Evolutionary conservation across 2,329 filamentous ascomycete species (phyloP).

Genomic region (Paecilomyces dactylethromorphus): DNA sequence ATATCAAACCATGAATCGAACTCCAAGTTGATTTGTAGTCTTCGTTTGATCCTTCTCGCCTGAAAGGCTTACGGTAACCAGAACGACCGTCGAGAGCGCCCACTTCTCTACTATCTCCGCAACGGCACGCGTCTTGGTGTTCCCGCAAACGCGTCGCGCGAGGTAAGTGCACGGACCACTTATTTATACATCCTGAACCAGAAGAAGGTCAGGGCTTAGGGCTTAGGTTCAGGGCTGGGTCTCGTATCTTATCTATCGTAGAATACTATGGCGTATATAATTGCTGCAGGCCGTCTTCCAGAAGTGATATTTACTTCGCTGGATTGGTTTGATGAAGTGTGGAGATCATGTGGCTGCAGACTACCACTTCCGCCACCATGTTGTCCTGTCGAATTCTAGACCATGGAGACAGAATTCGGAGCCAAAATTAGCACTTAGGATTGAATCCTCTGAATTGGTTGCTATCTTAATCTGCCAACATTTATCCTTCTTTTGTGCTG

Average conservation of each 20-base stretch:
- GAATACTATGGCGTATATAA: background rate
- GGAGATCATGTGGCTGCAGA: conserved; percentile 22
- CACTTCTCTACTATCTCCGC: background rate
- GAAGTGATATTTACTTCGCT: conserved; percentile 29
- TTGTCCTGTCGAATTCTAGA: no score
- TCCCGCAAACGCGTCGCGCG: conserved; percentile 14
- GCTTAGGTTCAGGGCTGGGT: conserved; percentile 19
- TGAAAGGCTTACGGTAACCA: conserved; percentile 16
- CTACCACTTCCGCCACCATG: background rate
- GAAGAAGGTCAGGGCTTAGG: conserved; percentile 22
- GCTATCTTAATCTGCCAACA: no score
- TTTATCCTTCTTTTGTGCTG: no score
- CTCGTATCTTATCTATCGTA: background rate
- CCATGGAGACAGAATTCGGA: no score
- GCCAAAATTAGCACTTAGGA: no score
- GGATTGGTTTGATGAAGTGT: conserved; percentile 35
- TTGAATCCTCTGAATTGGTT: no score
- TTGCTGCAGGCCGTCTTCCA: conserved; percentile 6
- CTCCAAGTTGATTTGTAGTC: conserved; percentile 8
- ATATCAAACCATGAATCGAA: conserved; percentile 1
- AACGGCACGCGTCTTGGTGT: background rate
- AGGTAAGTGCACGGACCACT: background rate
- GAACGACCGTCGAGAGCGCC: background rate
- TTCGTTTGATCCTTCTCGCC: background rate
- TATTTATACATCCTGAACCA: conserved; percentile 12